Evolutionary conservation across 1,284 basidiomycete genomes (phyloP).

Genomic region (Boletus sp.): DNA sequence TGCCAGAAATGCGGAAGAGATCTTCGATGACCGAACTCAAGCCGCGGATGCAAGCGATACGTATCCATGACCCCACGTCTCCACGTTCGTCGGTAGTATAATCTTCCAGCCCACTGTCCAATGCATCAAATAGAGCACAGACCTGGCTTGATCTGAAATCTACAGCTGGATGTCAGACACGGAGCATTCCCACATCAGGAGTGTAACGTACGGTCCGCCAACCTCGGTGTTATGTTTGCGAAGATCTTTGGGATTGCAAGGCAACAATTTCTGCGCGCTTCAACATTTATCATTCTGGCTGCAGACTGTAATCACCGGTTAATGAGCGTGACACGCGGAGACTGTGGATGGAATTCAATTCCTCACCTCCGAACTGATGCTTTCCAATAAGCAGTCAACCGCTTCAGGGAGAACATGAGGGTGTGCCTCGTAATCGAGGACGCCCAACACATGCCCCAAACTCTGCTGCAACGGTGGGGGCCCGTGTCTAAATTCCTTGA

Average conservation of each 20-base stretch:
- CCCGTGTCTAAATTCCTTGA: constrained; percentile 59
- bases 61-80: constrained; percentile 96
- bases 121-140: constrained; percentile 45
- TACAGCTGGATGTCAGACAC: constrained; percentile 26
- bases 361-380: constrained; percentile 53
- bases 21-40: constrained; percentile 48
- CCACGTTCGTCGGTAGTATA: constrained; percentile 93
- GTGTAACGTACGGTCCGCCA: constrained; percentile 45
- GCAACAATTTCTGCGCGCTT: constrained; percentile 70
- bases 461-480: constrained; percentile 68
- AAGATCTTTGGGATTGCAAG: constrained; percentile 62
- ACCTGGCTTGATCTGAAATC: constrained; percentile 46
- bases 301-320: constrained; percentile 38
- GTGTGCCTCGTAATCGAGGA: constrained; percentile 60
- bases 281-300: constrained; percentile 48
- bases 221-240: constrained; percentile 39
- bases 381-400: constrained; percentile 56
- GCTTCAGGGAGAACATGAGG: constrained; percentile 50
- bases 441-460: constrained; percentile 72
- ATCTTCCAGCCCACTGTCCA: constrained; percentile 74
- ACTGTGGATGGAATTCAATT: constrained; percentile 18
- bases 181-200: constrained; percentile 15
- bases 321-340: constrained; percentile 21
- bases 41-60: constrained; percentile 70
- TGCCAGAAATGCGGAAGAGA: constrained; percentile 42